Percentiles rank a stretch among this genome's conserved stretches.
phyloP scores from a whole-genome alignment of 768 basidiomycete genomes.

The Psilocybe azurescens region DNA sequence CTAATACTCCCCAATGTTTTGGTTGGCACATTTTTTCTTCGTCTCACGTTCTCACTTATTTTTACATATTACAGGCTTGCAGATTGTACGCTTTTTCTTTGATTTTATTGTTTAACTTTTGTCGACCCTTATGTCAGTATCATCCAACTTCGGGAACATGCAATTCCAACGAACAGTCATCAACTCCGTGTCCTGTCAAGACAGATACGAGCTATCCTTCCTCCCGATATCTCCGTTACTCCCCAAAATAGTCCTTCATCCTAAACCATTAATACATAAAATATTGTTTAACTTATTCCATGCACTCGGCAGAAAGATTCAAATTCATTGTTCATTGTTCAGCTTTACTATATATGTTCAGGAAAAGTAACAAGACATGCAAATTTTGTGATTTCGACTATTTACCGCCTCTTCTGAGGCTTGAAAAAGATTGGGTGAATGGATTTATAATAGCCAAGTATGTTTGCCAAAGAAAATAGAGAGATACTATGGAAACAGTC shows the following conservation, averaged over 20 bases:
- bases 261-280: too few relatives aligned
- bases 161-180: background rate
- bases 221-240: background rate
- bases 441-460: too few relatives aligned
- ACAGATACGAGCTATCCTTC: background rate
- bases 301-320: too few relatives aligned
- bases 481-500: too few relatives aligned
- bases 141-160: background rate
- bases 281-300: too few relatives aligned
- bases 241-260: background rate
- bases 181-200: background rate
- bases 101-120: background rate
- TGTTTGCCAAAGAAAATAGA: too few relatives aligned
- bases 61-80: background rate
- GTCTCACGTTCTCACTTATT: background rate
- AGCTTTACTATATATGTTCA: too few relatives aligned
- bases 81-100: background rate
- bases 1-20: background rate
- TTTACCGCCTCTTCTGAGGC: too few relatives aligned
- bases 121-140: background rate
- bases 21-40: background rate
- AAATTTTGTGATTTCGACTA: too few relatives aligned
- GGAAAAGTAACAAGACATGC: too few relatives aligned
- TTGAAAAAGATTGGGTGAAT: too few relatives aligned
- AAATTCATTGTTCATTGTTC: too few relatives aligned